A percentile compares a stretch with the other conserved stretches of the same genome.
phyloP scores from a whole-genome alignment of 345 rosid species.

The Populus nigra region DNA sequence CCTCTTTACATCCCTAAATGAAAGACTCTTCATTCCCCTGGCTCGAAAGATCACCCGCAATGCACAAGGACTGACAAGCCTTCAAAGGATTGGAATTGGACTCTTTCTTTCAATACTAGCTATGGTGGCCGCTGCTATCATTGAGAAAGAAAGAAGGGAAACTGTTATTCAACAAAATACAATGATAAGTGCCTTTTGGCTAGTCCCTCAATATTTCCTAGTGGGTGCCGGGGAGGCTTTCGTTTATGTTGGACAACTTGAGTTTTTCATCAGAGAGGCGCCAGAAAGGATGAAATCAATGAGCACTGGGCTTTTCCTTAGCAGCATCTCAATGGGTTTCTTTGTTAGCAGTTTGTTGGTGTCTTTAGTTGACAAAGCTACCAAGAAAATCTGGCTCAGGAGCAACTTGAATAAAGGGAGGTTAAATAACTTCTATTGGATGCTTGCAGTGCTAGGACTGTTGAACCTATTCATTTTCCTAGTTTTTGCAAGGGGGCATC shows the following conservation, averaged over 20 bases:
- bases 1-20: slow-evolving; percentile 79
- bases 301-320: slow-evolving; percentile 89
- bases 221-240: slow-evolving; percentile 97
- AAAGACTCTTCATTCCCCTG: slow-evolving; percentile 64
- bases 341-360: slow-evolving; percentile 78
- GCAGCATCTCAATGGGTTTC: slow-evolving; percentile 86
- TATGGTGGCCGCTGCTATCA: slow-evolving; percentile 61
- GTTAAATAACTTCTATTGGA: slow-evolving; percentile 71
- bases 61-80: slow-evolving; percentile 74
- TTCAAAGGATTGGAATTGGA: slow-evolving; percentile 81
- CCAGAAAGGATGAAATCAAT: slow-evolving; percentile 90
- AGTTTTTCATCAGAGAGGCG: slow-evolving; percentile 87
- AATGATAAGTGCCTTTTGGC: slow-evolving; percentile 68
- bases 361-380: slow-evolving; percentile 55
- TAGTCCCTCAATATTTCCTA: slow-evolving; percentile 71
- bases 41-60: slow-evolving; percentile 52
- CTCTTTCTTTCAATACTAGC: slow-evolving; percentile 60
- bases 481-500: slow-evolving; percentile 54
- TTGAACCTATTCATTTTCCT: slow-evolving; percentile 64
- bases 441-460: slow-evolving; percentile 63
- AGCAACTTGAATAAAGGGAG: slow-evolving; percentile 59
- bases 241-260: slow-evolving; percentile 86
- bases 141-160: slow-evolving; percentile 60
- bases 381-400: slow-evolving; percentile 62
- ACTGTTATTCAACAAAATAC: slow-evolving; percentile 21